Conservation (phyloP, 495 filamentous ascomycete species). For the Aspergillus bertholletiae region DNA sequence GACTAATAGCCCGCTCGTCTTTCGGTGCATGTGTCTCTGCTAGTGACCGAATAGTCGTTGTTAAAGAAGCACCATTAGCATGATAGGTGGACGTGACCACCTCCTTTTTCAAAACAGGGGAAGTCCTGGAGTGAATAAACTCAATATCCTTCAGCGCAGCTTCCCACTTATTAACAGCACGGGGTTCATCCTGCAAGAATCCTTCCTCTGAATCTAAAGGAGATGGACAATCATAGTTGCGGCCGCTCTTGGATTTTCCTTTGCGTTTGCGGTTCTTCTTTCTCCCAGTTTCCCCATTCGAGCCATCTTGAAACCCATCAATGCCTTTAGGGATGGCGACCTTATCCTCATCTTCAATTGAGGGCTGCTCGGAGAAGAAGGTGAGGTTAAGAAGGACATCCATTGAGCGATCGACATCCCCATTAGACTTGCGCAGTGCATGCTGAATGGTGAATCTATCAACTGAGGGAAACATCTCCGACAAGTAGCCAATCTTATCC, state of each 20-base stretch:
- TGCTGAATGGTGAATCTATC: slow-evolving; percentile 59
- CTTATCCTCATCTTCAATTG: slow-evolving; percentile 32
- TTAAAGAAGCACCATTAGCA: slow-evolving; percentile 53
- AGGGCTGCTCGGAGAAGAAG: slow-evolving; percentile 60
- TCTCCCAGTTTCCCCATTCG: slow-evolving; percentile 26
- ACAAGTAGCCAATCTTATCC: slow-evolving; percentile 54
- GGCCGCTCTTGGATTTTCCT: slow-evolving; percentile 18
- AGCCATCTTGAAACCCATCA: slow-evolving; percentile 66
- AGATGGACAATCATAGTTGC: slow-evolving; percentile 14
- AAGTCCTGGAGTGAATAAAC: slow-evolving; percentile 50
- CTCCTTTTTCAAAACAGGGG: slow-evolving; percentile 39
- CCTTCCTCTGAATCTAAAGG: slow-evolving; percentile 5
- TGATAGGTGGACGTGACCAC: slow-evolving; percentile 60
- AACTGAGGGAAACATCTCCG: slow-evolving; percentile 67
- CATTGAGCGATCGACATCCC: slow-evolving; percentile 64
- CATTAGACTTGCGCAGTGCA: slow-evolving; percentile 59
- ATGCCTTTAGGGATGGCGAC: slow-evolving; percentile 61
- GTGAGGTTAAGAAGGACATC: slow-evolving; percentile 77
- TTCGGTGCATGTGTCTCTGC: slow-evolving; percentile 30
- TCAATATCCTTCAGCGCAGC: slow-evolving; percentile 53
- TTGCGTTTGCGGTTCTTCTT: slow-evolving; percentile 46
- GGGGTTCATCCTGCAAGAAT: slow-evolving; percentile 9
- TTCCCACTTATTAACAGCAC: slow-evolving; percentile 52
- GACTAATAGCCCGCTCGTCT: slow-evolving; percentile 28
- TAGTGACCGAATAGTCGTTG: slow-evolving; percentile 52